A percentile compares a stretch with the other conserved stretches of the same genome.
Evolutionary conservation across 176 grass and related monocot genomes (phyloP).

Genomic region (Ensete glaucum): DNA sequence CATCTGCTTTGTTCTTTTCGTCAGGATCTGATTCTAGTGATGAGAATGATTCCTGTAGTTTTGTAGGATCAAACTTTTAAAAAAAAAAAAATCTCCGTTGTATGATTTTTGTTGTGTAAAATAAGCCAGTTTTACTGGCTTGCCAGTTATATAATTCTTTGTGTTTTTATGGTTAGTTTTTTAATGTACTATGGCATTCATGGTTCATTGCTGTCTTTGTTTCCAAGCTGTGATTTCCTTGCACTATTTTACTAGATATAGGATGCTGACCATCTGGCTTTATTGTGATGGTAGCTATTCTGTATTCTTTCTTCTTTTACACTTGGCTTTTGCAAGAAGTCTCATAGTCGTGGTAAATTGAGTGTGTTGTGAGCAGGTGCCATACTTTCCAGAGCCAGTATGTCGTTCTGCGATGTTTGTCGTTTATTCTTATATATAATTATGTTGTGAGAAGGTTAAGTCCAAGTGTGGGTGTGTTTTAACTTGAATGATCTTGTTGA

Average conservation of each 20-base stretch:
- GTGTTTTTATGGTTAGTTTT: no score
- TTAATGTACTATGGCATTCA: no score
- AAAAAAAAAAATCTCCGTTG: no score
- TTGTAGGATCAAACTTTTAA: no score
- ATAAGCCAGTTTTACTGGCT: no score
- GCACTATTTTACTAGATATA: neutral
- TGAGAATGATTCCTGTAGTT: no score
- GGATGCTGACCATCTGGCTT: neutral
- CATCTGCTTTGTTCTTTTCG: neutral
- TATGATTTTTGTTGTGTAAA: no score
- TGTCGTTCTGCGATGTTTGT: neutral
- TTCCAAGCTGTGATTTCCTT: neutral
- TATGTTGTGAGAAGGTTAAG: no score
- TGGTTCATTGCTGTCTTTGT: neutral
- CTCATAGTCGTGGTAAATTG: neutral
- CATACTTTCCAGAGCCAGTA: neutral
- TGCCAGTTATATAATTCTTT: no score
- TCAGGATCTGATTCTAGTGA: neutral
- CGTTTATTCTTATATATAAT: no score
- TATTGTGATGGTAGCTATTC: neutral
- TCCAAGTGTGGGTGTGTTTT: conserved; percentile 31
- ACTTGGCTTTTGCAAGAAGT: neutral
- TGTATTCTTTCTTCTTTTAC: neutral
- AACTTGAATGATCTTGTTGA: conserved; percentile 99
- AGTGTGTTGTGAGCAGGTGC: neutral